Evolutionary conservation across 495 filamentous ascomycete genomes (phyloP).

Genomic region (Trichoderma orchidacearum): DNA sequence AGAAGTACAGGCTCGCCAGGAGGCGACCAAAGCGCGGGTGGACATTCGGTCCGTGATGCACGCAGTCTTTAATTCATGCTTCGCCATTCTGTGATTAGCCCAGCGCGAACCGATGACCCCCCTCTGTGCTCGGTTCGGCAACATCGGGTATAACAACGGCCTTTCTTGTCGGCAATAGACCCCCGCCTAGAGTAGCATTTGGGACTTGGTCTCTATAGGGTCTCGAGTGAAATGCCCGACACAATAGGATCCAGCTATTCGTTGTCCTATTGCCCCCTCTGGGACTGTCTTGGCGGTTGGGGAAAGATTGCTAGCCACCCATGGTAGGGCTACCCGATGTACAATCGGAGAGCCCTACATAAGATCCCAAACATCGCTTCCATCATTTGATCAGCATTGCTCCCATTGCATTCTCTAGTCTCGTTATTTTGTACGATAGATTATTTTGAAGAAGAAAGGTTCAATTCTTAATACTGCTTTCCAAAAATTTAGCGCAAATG

Average conservation of each 20-base stretch:
- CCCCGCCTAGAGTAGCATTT: background rate
- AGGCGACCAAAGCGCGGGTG: conserved; percentile 20
- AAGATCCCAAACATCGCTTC: too few relatives aligned
- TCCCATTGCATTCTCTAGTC: too few relatives aligned
- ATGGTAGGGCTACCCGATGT: too few relatives aligned
- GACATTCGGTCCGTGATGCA: conserved; percentile 25
- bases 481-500: background rate
- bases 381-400: background rate
- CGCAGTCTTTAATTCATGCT: conserved; percentile 17
- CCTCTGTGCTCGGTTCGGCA: background rate
- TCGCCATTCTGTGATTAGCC: conserved; percentile 22
- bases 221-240: background rate
- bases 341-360: too few relatives aligned
- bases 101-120: background rate
- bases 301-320: too few relatives aligned
- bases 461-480: background rate
- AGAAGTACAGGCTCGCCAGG: conserved; percentile 26
- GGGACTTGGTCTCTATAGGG: background rate
- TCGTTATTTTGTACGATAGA: too few relatives aligned
- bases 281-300: too few relatives aligned
- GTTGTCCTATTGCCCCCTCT: too few relatives aligned
- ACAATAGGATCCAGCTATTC: too few relatives aligned
- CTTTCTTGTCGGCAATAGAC: background rate
- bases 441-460: too few relatives aligned
- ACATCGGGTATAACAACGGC: background rate